Conservation (phyloP, 73 alveolate genomes). For the Blepharisma japonicum region DNA sequence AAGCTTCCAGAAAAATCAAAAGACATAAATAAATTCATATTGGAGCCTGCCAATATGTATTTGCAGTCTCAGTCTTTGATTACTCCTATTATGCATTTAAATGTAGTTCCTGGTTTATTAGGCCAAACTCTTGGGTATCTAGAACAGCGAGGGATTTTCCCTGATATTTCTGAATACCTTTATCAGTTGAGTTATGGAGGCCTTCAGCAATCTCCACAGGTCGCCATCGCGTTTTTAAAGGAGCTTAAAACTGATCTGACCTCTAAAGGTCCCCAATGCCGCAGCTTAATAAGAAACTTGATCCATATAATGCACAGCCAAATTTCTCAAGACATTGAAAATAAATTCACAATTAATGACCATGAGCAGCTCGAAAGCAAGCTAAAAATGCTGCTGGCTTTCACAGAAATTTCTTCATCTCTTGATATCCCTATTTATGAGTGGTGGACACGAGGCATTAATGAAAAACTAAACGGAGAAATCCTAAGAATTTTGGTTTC, state of each 20-base stretch:
- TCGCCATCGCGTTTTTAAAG: not conserved
- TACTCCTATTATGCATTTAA: not conserved
- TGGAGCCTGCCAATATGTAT: not conserved
- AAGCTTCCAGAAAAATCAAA: not conserved
- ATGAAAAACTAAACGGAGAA: not conserved
- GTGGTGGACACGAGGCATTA: conserved; percentile 6
- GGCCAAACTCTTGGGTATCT: not conserved
- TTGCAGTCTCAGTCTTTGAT: not conserved
- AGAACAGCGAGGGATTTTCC: not conserved
- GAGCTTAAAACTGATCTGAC: not conserved
- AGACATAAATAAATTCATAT: not conserved
- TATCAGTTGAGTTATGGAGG: not conserved
- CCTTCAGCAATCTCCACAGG: not conserved
- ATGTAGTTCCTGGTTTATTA: not conserved
- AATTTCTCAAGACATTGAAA: not conserved
- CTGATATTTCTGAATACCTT: not conserved
- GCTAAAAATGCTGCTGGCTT: not conserved
- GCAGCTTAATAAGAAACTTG: not conserved
- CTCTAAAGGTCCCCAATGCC: not conserved
- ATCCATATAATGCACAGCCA: not conserved
- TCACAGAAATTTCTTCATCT: not conserved
- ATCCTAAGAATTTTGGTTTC: not conserved
- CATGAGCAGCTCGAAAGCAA: not conserved
- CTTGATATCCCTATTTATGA: not conserved
- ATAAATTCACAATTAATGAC: not conserved